These are phyloP conservation scores for Tuctoria greenei DNA, from an alignment of 176 grass and related monocot genomes.

Conservation along the genomic window DNA sequence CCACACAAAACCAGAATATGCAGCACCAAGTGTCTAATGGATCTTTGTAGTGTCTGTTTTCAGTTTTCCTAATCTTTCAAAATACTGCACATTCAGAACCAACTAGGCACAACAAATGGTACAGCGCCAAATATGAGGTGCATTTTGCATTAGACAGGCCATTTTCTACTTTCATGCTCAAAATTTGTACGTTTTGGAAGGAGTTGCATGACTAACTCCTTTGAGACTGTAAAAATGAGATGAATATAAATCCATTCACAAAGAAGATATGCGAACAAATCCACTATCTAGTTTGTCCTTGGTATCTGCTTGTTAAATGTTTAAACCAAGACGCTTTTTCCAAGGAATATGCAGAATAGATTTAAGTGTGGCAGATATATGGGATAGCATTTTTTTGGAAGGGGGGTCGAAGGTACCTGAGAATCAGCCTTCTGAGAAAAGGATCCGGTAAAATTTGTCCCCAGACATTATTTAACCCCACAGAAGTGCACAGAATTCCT, in stretches of 20 bases:
- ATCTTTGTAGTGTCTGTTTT: conserved; percentile 2
- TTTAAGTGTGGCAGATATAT: conserved; percentile 6
- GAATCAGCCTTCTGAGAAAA: conserved; percentile 80
- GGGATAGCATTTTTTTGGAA: not conserved
- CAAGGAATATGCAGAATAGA: not conserved
- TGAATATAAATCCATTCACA: not conserved
- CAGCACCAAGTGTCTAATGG: not conserved
- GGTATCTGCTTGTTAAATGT: not conserved
- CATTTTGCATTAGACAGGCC: not conserved
- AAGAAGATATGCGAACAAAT: not conserved
- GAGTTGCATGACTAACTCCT: not conserved
- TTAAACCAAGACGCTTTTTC: not conserved
- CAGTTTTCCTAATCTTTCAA: not conserved
- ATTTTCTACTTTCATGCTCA: conserved; percentile 2
- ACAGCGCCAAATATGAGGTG: not conserved
- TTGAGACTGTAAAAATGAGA: not conserved
- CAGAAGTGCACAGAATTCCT: conserved; percentile 68
- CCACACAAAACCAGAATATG: not conserved
- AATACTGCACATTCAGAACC: not conserved
- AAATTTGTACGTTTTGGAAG: not conserved
- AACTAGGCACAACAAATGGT: not conserved
- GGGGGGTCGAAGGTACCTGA: conserved; percentile 55
- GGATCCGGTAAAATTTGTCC: conserved; percentile 86
- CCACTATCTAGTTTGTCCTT: conserved; percentile 1
- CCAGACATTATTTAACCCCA: conserved; percentile 74